A percentile compares a stretch with the other conserved stretches of the same genome.
phyloP scores from a whole-genome alignment of 495 filamentous ascomycete genomes.

The Aspergillus nidulans region DNA sequence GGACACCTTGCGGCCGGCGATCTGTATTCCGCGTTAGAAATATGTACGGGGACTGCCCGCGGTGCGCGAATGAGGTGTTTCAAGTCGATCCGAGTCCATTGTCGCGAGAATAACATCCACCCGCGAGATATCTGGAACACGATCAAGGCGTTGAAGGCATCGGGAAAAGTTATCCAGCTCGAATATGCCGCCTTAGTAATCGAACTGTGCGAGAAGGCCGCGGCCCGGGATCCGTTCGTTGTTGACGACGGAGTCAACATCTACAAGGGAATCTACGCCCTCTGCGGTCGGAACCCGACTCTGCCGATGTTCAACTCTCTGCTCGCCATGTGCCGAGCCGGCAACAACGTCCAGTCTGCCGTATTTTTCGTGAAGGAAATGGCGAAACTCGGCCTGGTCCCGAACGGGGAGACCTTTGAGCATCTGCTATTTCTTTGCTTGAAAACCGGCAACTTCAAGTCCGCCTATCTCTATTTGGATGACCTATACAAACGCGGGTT shows the following conservation, averaged over 20 bases:
- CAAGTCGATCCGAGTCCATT: conserved; percentile 51
- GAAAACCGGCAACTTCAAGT: conserved; percentile 34
- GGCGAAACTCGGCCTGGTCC: conserved; percentile 54
- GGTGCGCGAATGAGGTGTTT: conserved; percentile 42
- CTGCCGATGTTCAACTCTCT: conserved; percentile 59
- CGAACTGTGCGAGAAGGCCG: conserved; percentile 29
- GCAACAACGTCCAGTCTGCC: conserved; percentile 47
- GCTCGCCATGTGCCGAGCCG: conserved; percentile 54
- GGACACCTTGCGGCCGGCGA: conserved; percentile 57
- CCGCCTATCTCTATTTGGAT: conserved; percentile 38
- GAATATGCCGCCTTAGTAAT: conserved; percentile 28
- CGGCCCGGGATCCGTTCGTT: conserved; percentile 22
- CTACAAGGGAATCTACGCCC: conserved; percentile 65
- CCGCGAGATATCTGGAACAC: conserved; percentile 45
- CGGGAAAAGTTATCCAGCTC: conserved; percentile 27
- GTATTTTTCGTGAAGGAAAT: conserved; percentile 75
- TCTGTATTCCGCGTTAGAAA: conserved; percentile 50
- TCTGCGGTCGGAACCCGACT: conserved; percentile 58
- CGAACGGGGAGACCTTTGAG: conserved; percentile 62
- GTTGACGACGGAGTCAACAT: conserved; percentile 54
- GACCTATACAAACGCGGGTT: conserved; percentile 31
- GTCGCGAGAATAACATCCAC: conserved; percentile 29
- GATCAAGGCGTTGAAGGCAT: conserved; percentile 47
- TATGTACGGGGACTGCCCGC: conserved; percentile 19
- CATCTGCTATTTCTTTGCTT: conserved; percentile 63